Evolutionary conservation across 1,284 basidiomycete species (phyloP), one percentile per base, ranked within the genome.

Genomic region (Trametes versicolor): DNA sequence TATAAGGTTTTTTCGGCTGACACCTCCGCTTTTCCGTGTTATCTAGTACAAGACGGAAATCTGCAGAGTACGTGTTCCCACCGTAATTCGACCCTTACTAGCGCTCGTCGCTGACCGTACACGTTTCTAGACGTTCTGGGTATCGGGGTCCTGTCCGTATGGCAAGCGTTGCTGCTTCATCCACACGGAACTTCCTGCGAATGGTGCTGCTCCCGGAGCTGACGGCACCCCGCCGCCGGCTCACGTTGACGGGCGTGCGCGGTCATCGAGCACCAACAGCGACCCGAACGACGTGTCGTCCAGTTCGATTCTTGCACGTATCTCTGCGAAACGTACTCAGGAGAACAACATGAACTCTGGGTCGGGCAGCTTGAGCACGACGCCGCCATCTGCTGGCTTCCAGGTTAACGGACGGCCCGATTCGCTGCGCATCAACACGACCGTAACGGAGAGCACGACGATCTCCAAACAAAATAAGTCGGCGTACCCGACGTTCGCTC

Each of bases 121-220:
- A 49, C 49, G 25, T 62, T 60, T 68, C 29, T 71, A 93, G 90
- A 94, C 94, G 2, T 96, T 96, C 82, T 94, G 93, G 92, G 91
- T 95, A 23, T 94, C 93, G 57, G 94, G 94, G 27, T 92, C 92
- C 19, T 96, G 94, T 76, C 94, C 93, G 0, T 96, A 96, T 72
- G 95, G 94, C 58, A 94, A 94, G 78, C 83, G 94, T 65, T 95
- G 93, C 76, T 95, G 93, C 80, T 95, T 95, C 83, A 95, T 95
- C 71, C 93, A 95, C 73, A 95, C 93, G 4, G 92, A 94, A 72
- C 81, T 93, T 49, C 91, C 92, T 41, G 82, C 85, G 59, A 81
- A 84, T 29, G 88, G 87, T 49, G 79, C 79, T n/a, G 79, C 84
- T 61, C 81, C 82, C 49, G 81, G 83, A 34, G 80, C 83, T 23